Percentiles rank a stretch among this genome's conserved stretches.
These are phyloP conservation scores for Magnusiomyces clavatus DNA, from an alignment of 1,139 yeast genomes.

Conservation along the genomic window DNA sequence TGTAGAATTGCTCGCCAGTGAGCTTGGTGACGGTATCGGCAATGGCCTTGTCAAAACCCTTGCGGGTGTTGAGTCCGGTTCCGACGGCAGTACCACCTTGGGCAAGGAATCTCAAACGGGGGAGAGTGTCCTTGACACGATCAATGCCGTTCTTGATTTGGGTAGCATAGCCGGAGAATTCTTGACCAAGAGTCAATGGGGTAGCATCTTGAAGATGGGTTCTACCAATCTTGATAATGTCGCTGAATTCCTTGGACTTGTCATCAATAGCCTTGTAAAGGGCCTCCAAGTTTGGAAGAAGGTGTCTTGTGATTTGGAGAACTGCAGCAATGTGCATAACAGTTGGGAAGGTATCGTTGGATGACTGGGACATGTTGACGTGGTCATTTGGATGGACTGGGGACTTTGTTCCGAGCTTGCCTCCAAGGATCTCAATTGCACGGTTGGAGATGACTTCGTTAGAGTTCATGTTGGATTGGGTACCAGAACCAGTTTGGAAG, in stretches of 20 bases:
- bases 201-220: conserved; percentile 99
- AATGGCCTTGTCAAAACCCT: conserved; percentile 79
- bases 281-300: conserved; percentile 71
- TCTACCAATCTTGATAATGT: conserved; percentile 95
- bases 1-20: conserved; percentile 80
- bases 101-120: conserved; percentile 73
- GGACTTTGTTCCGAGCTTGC: conserved; percentile 78
- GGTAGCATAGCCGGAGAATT: conserved; percentile 92
- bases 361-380: conserved; percentile 96
- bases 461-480: conserved; percentile 98
- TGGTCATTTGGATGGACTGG: conserved; percentile 99
- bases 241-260: conserved; percentile 74
- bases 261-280: conserved; percentile 69
- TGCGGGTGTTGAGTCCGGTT: conserved; percentile 89
- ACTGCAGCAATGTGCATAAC: conserved; percentile 99
- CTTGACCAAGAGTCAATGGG: conserved; percentile 95
- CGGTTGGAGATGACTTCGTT: conserved; percentile 97
- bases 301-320: conserved; percentile 64
- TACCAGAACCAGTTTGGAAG: conserved; percentile 98
- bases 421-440: conserved; percentile 93
- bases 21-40: conserved; percentile 72
- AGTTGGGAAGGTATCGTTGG: conserved; percentile 96
- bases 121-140: conserved; percentile 70
- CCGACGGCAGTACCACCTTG: conserved; percentile 99
- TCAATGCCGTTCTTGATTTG: conserved; percentile 86